These are phyloP conservation scores for Saturnispora quitensis DNA, from an alignment of 805 yeast species.

Conservation along the genomic window DNA sequence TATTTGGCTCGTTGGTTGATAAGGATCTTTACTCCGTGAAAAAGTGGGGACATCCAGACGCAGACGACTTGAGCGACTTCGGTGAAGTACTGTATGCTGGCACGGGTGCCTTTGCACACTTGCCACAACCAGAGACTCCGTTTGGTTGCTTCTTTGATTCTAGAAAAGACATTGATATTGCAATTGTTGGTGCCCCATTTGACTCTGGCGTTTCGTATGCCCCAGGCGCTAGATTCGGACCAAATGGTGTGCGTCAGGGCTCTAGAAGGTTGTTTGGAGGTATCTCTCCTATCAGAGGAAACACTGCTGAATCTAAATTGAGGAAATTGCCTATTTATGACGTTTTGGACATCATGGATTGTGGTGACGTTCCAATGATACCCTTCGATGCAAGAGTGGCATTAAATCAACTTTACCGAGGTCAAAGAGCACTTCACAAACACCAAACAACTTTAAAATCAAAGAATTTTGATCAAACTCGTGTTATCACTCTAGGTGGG, in stretches of 20 bases:
- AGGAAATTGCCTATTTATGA: conserved; percentile 35
- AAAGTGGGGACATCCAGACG: conserved; percentile 25
- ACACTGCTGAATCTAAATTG: conserved; percentile 27
- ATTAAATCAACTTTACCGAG: conserved; percentile 46
- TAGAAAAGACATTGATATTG: conserved; percentile 36
- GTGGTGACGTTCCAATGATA: conserved; percentile 53
- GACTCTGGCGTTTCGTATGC: conserved; percentile 48
- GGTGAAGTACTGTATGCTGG: conserved; percentile 34
- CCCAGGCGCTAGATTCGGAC: conserved; percentile 55
- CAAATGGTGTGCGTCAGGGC: conserved; percentile 36
- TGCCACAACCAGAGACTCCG: conserved; percentile 31
- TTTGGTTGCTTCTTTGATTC: conserved; percentile 36
- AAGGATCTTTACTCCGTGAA: conserved; percentile 8
- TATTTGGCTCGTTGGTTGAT: neutral
- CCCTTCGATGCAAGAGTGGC: conserved; percentile 54
- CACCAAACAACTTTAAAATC: conserved; percentile 22
- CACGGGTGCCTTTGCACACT: conserved; percentile 45
- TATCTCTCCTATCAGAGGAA: conserved; percentile 32
- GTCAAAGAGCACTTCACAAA: conserved; percentile 38
- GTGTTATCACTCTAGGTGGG: conserved; percentile 49
- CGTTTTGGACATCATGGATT: conserved; percentile 37
- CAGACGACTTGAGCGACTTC: conserved; percentile 30
- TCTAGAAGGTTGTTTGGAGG: conserved; percentile 38
- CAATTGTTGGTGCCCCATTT: conserved; percentile 51
- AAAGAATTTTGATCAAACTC: conserved; percentile 18